A percentile compares a stretch with the other conserved stretches of the same genome.
Evolutionary conservation across 2,329 filamentous ascomycete species (phyloP).

Genomic region (Shiraia sp.): DNA sequence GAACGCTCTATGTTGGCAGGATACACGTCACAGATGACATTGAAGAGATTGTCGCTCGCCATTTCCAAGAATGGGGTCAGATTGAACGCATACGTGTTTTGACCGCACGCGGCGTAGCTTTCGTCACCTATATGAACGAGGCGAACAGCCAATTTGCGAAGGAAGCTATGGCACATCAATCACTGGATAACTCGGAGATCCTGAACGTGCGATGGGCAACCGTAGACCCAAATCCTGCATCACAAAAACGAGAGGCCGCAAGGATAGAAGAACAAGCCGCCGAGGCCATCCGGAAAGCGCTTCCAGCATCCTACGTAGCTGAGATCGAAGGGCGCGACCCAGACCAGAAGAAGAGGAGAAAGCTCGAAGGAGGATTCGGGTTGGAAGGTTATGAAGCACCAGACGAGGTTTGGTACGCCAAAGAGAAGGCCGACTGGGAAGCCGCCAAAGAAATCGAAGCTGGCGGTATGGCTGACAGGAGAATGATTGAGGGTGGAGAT

Average conservation of each 20-base stretch:
- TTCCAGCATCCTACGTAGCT: constrained; percentile 88
- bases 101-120: constrained; percentile 86
- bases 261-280: constrained; percentile 94
- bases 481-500: constrained; percentile 52
- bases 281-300: constrained; percentile 83
- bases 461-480: constrained; percentile 59
- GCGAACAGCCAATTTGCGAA: constrained; percentile 53
- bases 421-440: constrained; percentile 70
- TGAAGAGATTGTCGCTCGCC: constrained; percentile 90
- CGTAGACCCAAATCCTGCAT: constrained; percentile 91
- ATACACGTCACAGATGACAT: constrained; percentile 98
- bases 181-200: constrained; percentile 86
- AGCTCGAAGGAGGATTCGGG: constrained; percentile 83
- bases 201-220: constrained; percentile 98
- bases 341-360: constrained; percentile 83
- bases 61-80: constrained; percentile 96
- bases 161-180: constrained; percentile 94
- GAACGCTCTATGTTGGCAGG: constrained; percentile 88
- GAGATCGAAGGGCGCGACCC: constrained; percentile 92
- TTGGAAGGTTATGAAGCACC: constrained; percentile 91
- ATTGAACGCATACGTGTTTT: constrained; percentile 86
- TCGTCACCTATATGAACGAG: constrained; percentile 92
- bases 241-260: constrained; percentile 86
- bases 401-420: constrained; percentile 89
- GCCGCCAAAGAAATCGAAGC: constrained; percentile 63